Evolutionary conservation across 2,329 filamentous ascomycete genomes (phyloP).

Genomic region (Alternaria triticimaculans): DNA sequence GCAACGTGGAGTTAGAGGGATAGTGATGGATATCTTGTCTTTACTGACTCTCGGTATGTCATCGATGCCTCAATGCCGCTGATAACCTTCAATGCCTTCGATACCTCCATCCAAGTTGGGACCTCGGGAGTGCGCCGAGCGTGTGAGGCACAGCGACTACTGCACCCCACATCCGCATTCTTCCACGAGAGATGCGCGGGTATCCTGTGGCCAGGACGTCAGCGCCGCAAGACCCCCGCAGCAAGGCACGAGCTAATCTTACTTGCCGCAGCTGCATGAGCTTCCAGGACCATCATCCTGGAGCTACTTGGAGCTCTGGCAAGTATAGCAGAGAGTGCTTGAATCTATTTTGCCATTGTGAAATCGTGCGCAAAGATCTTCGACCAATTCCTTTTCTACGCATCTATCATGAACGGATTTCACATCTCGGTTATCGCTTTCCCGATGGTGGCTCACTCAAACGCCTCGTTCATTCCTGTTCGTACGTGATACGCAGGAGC

Average conservation of each 20-base stretch:
- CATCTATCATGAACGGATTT: not conserved
- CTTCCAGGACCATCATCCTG: constrained; percentile 11
- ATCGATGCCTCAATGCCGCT: not conserved
- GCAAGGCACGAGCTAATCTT: constrained; percentile 13
- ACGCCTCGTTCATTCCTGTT: not conserved
- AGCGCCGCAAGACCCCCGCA: constrained; percentile 30
- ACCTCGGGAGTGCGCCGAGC: not conserved
- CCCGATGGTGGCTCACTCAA: not conserved
- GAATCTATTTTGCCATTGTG: not conserved
- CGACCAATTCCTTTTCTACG: not conserved
- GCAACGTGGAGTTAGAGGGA: not conserved
- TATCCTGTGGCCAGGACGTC: too few species aligned
- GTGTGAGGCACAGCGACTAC: constrained; percentile 3
- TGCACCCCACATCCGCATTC: too few species aligned
- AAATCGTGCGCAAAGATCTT: not conserved
- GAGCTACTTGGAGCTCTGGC: constrained; percentile 12
- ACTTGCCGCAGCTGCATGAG: constrained; percentile 14
- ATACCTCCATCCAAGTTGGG: not conserved
- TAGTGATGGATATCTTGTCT: not conserved
- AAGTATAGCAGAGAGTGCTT: constrained; percentile 17
- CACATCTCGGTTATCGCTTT: not conserved
- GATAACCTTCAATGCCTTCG: not conserved
- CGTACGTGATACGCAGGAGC: constrained; percentile 11
- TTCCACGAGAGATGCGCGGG: too few species aligned
- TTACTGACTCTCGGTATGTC: not conserved